phyloP scores from a whole-genome alignment of 495 filamentous ascomycete species.

The Penicillium macrosclerotiorum region DNA sequence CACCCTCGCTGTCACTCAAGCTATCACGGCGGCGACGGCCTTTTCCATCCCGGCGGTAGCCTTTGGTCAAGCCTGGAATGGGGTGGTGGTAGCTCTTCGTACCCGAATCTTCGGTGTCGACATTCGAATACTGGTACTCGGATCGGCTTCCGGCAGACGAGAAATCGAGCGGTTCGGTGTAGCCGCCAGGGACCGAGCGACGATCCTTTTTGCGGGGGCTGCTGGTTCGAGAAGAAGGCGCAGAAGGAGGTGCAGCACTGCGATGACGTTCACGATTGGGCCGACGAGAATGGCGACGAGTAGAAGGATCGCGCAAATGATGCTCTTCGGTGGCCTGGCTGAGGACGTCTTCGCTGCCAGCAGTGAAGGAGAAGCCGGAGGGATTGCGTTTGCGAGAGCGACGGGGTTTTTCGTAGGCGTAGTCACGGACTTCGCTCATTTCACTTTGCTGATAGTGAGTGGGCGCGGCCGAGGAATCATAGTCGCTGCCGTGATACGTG shows the following conservation, averaged over 20 bases:
- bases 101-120: constrained; percentile 58
- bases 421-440: constrained; percentile 50
- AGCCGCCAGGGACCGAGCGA: constrained; percentile 47
- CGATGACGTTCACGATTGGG: constrained; percentile 25
- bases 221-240: constrained; percentile 34
- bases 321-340: constrained; percentile 56
- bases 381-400: constrained; percentile 22
- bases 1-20: constrained; percentile 55
- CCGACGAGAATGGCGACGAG: constrained; percentile 36
- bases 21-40: constrained; percentile 40
- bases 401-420: constrained; percentile 34
- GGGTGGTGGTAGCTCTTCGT: constrained; percentile 80
- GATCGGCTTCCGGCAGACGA: constrained; percentile 44
- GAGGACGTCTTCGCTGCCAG: constrained; percentile 51
- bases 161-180: constrained; percentile 56
- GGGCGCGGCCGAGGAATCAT: constrained; percentile 47
- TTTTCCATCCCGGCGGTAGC: constrained; percentile 36
- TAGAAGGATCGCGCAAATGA: constrained; percentile 37
- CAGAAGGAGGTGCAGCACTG: constrained; percentile 23
- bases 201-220: constrained; percentile 39
- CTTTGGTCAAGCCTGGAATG: constrained; percentile 68
- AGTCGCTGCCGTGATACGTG: constrained; percentile 65
- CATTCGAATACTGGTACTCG: constrained; percentile 47
- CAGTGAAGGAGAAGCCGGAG: constrained; percentile 49
- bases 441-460: constrained; percentile 52